Evolutionary conservation across 352 stramenopile species (phyloP), one percentile per base, ranked within the genome.

Genomic region (Pythium graminicola): DNA sequence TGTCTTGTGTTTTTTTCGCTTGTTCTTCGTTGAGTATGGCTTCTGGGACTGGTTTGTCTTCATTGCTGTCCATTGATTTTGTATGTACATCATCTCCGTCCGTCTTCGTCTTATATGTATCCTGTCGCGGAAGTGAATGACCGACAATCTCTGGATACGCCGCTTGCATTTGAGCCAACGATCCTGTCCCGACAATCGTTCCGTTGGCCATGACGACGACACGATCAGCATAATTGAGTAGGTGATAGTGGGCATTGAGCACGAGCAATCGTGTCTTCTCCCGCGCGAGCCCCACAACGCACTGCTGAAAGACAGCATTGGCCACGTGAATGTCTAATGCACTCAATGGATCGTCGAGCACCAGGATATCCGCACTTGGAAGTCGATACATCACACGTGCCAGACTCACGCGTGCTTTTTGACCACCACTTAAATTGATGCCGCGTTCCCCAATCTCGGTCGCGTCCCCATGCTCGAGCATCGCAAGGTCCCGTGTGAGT

Each of bases 391-490:
- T 54, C 19, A 54, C 55, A 8, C 66, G 53, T 1, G 62, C 66
- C 3, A 71, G 47, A 3, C 42, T 55, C 20, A 73, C 51, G 16
- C 65, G 65, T 3, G 65, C 53, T 36, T 62, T 62, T 43, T 73
- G 65, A 10, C 65, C 65, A 13, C 65, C 65, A 26, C 57, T 69
- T 1, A 73, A 20, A 51, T 75, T 75, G 45, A 70, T 64, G 6
- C 65, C 65, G 10, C 67, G 59, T 57, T 85, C 73, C 17, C 73
- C 76, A 28, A 86, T 81, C 58, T 77, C 67, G 26, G 73, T 90
- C 42, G 70, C 24, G 49, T 95, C 85, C 9, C 86, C 86, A 35
- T 75, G 57, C 26, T 74, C 64, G 9, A 95, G 58, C 39, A 85
- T 67, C 17, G 54, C 43, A 1, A 95, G 54, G 62, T 96, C 86